These are phyloP conservation scores for Acaromyces ingoldii DNA, from an alignment of 1,284 basidiomycete species.

Conservation along the genomic window DNA sequence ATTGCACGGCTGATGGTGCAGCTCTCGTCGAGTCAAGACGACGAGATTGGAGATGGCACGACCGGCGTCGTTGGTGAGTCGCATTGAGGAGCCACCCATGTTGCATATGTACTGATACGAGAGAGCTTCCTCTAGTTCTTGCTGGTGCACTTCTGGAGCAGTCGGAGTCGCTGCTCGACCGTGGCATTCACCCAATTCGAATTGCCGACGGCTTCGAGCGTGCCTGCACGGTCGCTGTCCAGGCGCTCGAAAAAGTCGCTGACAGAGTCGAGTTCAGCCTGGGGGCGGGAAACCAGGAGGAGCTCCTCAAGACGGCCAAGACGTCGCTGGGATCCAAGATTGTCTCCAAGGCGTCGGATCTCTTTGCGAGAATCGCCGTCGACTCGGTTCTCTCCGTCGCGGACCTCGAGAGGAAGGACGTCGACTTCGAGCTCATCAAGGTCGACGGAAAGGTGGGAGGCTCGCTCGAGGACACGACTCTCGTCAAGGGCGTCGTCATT, in stretches of 20 bases:
- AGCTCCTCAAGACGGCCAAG: conserved; percentile 77
- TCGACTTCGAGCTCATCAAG: conserved; percentile 98
- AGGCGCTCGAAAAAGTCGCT: conserved; percentile 85
- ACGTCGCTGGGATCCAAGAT: conserved; percentile 97
- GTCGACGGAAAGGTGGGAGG: conserved; percentile 98
- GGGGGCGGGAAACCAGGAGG: conserved; percentile 74
- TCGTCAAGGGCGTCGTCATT: conserved; percentile 91
- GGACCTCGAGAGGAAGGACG: conserved; percentile 87
- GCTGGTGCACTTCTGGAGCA: conserved; percentile 92
- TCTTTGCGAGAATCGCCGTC: conserved; percentile 95
- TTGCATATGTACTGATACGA: conserved; percentile 10
- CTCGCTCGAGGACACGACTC: conserved; percentile 83
- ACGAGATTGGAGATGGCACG: conserved; percentile 98
- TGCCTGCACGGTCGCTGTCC: conserved; percentile 82
- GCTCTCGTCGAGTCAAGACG: conserved; percentile 93
- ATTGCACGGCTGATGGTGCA: conserved; percentile 97
- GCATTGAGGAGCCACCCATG: conserved; percentile 12
- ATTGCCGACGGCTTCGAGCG: conserved; percentile 97
- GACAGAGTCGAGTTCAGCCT: conserved; percentile 81
- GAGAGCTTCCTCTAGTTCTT: no score
- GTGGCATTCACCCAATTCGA: conserved; percentile 95
- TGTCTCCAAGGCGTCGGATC: conserved; percentile 89
- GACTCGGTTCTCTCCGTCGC: conserved; percentile 94
- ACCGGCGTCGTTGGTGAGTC: conserved; percentile 92
- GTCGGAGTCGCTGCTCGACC: conserved; percentile 76